Conservation (phyloP, 805 yeast species). For the Zygoascus bituminiphila region DNA sequence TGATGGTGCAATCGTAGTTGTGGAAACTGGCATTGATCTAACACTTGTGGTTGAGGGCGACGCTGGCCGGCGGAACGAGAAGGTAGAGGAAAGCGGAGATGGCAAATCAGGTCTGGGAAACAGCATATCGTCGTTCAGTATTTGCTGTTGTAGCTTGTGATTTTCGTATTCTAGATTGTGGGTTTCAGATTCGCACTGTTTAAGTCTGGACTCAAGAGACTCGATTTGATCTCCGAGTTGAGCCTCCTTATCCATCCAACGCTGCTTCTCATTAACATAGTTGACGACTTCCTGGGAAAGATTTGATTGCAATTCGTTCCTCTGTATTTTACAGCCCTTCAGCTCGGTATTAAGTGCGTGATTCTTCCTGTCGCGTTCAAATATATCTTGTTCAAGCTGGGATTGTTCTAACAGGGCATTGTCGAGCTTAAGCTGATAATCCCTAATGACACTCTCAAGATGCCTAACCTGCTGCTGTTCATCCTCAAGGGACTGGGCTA, state of each 20-base stretch:
- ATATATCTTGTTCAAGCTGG: slow-evolving; percentile 25
- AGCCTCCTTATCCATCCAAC: slow-evolving; percentile 22
- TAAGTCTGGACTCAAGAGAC: not conserved
- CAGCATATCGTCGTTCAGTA: slow-evolving; percentile 6
- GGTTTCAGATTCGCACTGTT: not conserved
- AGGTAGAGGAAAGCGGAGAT: not conserved
- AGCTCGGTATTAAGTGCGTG: slow-evolving; percentile 16
- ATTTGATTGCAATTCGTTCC: slow-evolving; percentile 20
- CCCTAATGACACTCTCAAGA: slow-evolving; percentile 13
- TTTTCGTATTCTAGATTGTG: not conserved
- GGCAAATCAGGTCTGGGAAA: not conserved
- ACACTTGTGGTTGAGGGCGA: not conserved
- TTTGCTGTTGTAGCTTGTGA: not conserved
- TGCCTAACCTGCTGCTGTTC: not conserved
- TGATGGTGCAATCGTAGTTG: not conserved
- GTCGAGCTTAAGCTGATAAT: slow-evolving; percentile 11
- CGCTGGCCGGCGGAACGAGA: slow-evolving; percentile 6
- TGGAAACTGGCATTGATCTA: too few relatives aligned
- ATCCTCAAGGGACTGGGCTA: not conserved
- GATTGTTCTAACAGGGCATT: slow-evolving; percentile 12
- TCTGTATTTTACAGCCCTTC: slow-evolving; percentile 14
- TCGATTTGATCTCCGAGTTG: slow-evolving; percentile 7
- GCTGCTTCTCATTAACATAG: slow-evolving; percentile 21
- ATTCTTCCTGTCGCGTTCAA: slow-evolving; percentile 16
- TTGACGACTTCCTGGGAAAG: slow-evolving; percentile 24